Evolutionary conservation across 345 rosid species (phyloP).

Genomic region (Salix udensis): DNA sequence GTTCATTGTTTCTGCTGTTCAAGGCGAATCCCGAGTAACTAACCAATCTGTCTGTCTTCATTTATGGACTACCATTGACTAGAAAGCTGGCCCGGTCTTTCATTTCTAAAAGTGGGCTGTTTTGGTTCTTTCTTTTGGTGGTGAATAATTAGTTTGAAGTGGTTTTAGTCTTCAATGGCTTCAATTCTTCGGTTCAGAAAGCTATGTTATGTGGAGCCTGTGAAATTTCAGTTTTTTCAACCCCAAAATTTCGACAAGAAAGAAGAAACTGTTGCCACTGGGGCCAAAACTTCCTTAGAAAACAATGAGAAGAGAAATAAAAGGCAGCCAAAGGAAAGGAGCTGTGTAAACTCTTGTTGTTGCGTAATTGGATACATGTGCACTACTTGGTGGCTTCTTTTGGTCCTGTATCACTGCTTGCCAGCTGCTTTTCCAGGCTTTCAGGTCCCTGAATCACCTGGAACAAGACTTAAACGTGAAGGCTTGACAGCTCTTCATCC

Average conservation of each 20-base stretch:
- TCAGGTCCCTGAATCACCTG: constrained; percentile 52
- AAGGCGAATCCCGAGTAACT: background rate
- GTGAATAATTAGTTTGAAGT: constrained; percentile 1
- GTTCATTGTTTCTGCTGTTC: constrained; percentile 3
- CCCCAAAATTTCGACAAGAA: constrained; percentile 9
- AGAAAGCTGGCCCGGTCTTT: background rate
- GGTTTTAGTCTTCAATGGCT: constrained; percentile 29
- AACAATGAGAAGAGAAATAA: constrained; percentile 16
- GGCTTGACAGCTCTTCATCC: constrained; percentile 61
- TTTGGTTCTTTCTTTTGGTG: background rate
- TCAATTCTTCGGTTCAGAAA: constrained; percentile 52
- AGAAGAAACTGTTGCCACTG: constrained; percentile 1
- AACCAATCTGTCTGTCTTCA: background rate
- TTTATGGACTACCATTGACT: background rate
- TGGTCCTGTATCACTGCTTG: constrained; percentile 47
- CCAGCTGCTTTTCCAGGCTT: constrained; percentile 49
- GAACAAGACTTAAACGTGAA: constrained; percentile 49
- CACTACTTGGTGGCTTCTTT: constrained; percentile 59
- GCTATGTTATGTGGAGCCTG: constrained; percentile 38
- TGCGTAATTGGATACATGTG: constrained; percentile 61
- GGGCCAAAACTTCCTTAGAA: constrained; percentile 1
- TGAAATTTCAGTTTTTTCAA: constrained; percentile 17
- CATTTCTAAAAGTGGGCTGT: background rate
- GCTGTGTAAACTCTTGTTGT: constrained; percentile 52
- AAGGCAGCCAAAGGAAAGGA: constrained; percentile 35